Percentiles rank a stretch among this genome's conserved stretches.
Evolutionary conservation across 352 stramenopile species (phyloP).

Genomic region (Phytophthora sp.): DNA sequence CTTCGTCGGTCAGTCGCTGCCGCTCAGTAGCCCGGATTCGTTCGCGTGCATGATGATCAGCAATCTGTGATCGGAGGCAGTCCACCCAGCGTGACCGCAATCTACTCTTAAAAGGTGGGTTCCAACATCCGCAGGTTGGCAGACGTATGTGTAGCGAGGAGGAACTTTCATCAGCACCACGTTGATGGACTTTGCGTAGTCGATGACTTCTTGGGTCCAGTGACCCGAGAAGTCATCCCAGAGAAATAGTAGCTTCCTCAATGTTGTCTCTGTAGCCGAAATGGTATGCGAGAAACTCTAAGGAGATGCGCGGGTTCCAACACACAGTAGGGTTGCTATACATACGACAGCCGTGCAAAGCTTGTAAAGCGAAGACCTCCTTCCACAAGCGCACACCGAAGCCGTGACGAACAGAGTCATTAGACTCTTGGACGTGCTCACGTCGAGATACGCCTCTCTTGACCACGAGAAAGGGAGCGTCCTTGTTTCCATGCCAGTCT

Average conservation of each 20-base stretch:
- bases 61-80: not conserved
- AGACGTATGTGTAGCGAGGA: too few species aligned
- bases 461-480: conserved; percentile 9
- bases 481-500: conserved; percentile 8
- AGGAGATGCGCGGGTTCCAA: not conserved
- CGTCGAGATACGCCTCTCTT: not conserved
- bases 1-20: not conserved
- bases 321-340: conserved; percentile 1
- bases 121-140: conserved; percentile 15
- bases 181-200: too few species aligned
- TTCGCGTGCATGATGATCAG: not conserved
- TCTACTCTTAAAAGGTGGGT: conserved; percentile 7
- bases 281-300: not conserved
- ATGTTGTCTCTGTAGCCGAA: not conserved
- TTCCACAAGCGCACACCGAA: conserved; percentile 1
- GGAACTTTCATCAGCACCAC: too few species aligned
- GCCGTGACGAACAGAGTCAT: not conserved
- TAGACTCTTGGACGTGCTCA: not conserved
- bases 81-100: not conserved
- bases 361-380: not conserved
- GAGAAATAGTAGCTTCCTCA: not conserved
- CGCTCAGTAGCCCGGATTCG: not conserved
- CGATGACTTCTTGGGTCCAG: too few species aligned
- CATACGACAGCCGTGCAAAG: not conserved
- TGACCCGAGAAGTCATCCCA: not conserved